Percentiles rank a stretch among this genome's conserved stretches.
These are phyloP conservation scores for Leccinum huronense DNA, from an alignment of 1,284 basidiomycete genomes.

Conservation along the genomic window DNA sequence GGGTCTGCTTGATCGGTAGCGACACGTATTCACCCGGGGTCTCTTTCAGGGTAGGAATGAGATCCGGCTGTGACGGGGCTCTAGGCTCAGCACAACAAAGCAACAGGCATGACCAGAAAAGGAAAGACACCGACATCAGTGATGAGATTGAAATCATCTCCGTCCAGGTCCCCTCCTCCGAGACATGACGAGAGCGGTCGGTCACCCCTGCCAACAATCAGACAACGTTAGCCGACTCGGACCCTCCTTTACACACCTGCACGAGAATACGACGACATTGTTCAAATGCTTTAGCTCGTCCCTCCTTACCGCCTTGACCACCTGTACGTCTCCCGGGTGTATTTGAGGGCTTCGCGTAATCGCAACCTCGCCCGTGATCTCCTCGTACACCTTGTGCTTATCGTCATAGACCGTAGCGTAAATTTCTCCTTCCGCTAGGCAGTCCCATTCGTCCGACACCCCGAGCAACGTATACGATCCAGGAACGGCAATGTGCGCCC, in stretches of 20 bases:
- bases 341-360: constrained; percentile 52
- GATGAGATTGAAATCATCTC: constrained; percentile 45
- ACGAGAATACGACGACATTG: constrained; percentile 43
- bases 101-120: constrained; percentile 1
- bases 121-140: constrained; percentile 34
- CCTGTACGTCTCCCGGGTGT: constrained; percentile 49
- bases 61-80: constrained; percentile 26
- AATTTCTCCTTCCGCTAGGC: constrained; percentile 42
- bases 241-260: constrained; percentile 25
- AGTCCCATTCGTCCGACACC: constrained; percentile 47
- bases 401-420: constrained; percentile 42
- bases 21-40: constrained; percentile 41
- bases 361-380: constrained; percentile 41
- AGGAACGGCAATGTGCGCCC: constrained; percentile 47
- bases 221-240: constrained; percentile 9
- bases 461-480: constrained; percentile 49
- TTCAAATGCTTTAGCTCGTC: constrained; percentile 37
- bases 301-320: constrained; percentile 43
- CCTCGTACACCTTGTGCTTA: constrained; percentile 24
- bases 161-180: constrained; percentile 49
- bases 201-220: constrained; percentile 33
- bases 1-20: constrained; percentile 36
- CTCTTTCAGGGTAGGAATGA: constrained; percentile 24
- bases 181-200: constrained; percentile 45
- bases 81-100: constrained; percentile 11